Conservation (phyloP, 192 early-diverging fungal species). For the Rhizophlyctis rosea region DNA sequence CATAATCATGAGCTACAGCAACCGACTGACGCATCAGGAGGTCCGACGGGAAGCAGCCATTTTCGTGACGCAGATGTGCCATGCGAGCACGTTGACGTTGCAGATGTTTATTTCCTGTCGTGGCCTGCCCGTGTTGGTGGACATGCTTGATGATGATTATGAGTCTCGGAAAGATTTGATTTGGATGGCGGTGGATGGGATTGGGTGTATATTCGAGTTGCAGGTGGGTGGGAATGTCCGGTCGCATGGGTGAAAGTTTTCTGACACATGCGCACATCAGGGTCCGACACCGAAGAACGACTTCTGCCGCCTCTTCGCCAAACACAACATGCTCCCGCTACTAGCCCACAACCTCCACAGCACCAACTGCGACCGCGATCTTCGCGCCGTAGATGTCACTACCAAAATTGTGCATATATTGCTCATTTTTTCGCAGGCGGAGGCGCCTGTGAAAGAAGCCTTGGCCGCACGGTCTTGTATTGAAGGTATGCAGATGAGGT, state of each 20-base stretch:
- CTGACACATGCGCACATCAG: conserved; percentile 28
- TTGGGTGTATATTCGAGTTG: conserved; percentile 50
- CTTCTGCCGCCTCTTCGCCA: conserved; percentile 53
- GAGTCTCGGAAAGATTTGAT: conserved; percentile 43
- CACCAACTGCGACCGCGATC: conserved; percentile 29
- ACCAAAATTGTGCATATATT: conserved; percentile 50
- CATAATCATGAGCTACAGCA: conserved; percentile 44
- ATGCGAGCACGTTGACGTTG: conserved; percentile 41
- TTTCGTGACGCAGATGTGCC: conserved; percentile 52
- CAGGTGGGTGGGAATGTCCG: conserved; percentile 43
- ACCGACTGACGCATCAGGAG: conserved; percentile 30
- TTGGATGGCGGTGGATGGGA: conserved; percentile 50
- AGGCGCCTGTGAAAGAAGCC: conserved; percentile 50
- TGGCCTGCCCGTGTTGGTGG: conserved; percentile 45
- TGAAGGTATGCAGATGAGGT: conserved; percentile 28
- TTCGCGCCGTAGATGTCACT: conserved; percentile 19
- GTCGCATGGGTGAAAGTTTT: too few species aligned
- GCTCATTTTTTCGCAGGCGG: conserved; percentile 53
- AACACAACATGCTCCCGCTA: conserved; percentile 47
- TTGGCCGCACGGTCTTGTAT: conserved; percentile 41
- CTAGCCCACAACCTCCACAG: conserved; percentile 39
- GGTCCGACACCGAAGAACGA: conserved; percentile 55
- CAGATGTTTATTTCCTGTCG: conserved; percentile 62
- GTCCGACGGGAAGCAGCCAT: conserved; percentile 46
- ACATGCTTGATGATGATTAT: conserved; percentile 50